Percentiles rank a stretch among this genome's conserved stretches.
phyloP scores from a whole-genome alignment of 306 rosid species.

The Spatholobus suberectus region DNA sequence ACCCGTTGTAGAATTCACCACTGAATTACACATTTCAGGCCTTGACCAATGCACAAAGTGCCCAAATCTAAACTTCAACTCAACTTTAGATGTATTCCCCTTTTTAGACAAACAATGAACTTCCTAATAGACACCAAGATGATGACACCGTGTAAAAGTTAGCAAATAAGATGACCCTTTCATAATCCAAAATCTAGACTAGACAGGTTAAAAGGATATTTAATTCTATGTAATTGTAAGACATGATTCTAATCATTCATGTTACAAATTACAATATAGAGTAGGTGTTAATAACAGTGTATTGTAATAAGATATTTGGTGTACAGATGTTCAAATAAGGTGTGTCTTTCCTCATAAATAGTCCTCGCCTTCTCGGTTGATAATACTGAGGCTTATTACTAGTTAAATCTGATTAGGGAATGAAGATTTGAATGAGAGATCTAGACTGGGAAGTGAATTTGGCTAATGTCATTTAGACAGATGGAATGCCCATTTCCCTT shows the following conservation, averaged over 20 bases:
- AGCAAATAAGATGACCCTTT: conserved; percentile 18
- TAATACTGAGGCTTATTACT: conserved; percentile 4
- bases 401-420: conserved; percentile 13
- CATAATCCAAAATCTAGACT: conserved; percentile 1
- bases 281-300: not conserved
- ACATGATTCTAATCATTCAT: not conserved
- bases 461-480: conserved; percentile 5
- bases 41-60: conserved; percentile 27
- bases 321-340: not conserved
- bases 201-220: not conserved
- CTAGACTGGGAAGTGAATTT: not conserved
- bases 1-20: conserved; percentile 3
- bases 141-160: conserved; percentile 2
- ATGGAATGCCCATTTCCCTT: not conserved
- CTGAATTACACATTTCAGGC: conserved; percentile 11
- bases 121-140: conserved; percentile 7
- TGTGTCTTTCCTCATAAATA: not conserved
- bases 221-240: not conserved
- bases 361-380: not conserved
- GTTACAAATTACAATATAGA: not conserved
- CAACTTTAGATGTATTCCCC: not conserved
- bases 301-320: not conserved
- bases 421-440: not conserved
- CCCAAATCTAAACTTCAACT: conserved; percentile 8
- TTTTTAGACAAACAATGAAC: not conserved